Conservation (phyloP, 176 grass and related monocot species). For the Tuctoria greenei region DNA sequence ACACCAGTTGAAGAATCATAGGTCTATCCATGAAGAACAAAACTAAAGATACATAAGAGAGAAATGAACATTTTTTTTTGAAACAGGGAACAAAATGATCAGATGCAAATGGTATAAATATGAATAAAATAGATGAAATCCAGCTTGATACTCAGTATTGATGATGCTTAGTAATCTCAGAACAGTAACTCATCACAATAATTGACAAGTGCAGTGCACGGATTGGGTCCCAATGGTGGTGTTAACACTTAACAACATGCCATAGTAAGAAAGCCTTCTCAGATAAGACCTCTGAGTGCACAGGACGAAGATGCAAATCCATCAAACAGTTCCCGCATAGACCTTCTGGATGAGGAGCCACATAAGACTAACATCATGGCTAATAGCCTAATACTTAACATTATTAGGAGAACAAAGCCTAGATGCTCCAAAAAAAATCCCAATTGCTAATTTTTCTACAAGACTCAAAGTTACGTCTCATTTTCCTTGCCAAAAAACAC, state of each 20-base stretch:
- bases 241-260: not conserved
- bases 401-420: constrained; percentile 10
- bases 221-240: not conserved
- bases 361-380: not conserved
- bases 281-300: constrained; percentile 12
- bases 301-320: constrained; percentile 34
- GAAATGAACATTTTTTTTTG: not conserved
- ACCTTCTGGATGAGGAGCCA: constrained; percentile 5
- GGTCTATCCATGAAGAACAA: not conserved
- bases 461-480: not conserved
- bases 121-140: not conserved
- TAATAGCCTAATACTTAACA: not conserved
- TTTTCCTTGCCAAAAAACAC: not conserved
- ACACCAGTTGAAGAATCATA: not conserved
- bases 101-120: constrained; percentile 5
- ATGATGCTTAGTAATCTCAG: constrained; percentile 5
- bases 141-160: not conserved
- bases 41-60: not conserved
- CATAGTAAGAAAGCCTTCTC: not conserved
- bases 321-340: constrained; percentile 7
- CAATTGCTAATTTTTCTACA: not conserved
- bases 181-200: constrained; percentile 19
- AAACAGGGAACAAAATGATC: not conserved
- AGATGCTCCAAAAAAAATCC: not conserved
- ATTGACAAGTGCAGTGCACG: constrained; percentile 1